A percentile compares a stretch with the other conserved stretches of the same genome.
These are phyloP conservation scores for Euphorbia tirucalli DNA, from an alignment of 345 rosid genomes.

Conservation along the genomic window DNA sequence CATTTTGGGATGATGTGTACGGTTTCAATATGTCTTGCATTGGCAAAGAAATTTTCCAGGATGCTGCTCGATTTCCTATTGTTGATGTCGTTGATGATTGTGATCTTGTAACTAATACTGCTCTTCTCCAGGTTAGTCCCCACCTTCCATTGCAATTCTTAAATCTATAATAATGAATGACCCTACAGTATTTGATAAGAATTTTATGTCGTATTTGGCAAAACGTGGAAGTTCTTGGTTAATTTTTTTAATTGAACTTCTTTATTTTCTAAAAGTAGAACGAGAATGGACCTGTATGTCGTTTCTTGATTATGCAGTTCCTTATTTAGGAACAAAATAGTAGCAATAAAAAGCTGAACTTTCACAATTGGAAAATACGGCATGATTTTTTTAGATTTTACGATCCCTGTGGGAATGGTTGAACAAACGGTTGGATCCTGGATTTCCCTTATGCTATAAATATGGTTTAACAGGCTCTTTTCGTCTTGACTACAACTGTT, in stretches of 20 bases:
- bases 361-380: neutral
- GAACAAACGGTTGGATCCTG: too few species aligned
- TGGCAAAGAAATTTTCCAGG: slow-evolving; percentile 70
- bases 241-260: too few species aligned
- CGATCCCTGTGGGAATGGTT: too few species aligned
- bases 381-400: neutral
- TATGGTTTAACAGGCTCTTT: neutral
- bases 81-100: slow-evolving; percentile 62
- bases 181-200: too few species aligned
- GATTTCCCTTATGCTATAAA: neutral
- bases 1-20: slow-evolving; percentile 91
- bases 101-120: slow-evolving; percentile 64
- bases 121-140: slow-evolving; percentile 55
- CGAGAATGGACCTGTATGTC: too few species aligned
- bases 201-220: neutral
- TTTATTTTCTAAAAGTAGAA: too few species aligned
- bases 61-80: slow-evolving; percentile 63
- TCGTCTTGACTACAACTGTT: neutral
- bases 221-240: neutral
- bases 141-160: neutral
- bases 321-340: too few species aligned
- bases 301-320: too few species aligned
- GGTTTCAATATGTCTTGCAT: slow-evolving; percentile 86
- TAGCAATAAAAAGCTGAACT: neutral
- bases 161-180: too few species aligned